These are phyloP conservation scores for Begonia fuchsioides DNA, from an alignment of 306 rosid genomes.

Conservation along the genomic window DNA sequence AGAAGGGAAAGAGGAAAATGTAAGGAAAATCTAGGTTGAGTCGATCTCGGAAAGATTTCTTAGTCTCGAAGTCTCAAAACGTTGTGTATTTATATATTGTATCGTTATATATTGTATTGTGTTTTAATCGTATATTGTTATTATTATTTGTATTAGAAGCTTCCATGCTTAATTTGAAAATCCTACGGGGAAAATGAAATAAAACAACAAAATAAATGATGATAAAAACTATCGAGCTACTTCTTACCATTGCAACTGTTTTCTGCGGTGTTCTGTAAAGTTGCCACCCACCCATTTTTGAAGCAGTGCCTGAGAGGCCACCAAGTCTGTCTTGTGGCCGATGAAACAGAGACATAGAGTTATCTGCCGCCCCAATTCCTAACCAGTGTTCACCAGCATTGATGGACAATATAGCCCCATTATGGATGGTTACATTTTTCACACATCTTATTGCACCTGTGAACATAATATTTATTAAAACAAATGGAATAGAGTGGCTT, in stretches of 20 bases:
- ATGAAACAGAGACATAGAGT: slow-evolving; percentile 85
- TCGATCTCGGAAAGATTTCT: no score
- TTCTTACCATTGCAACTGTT: slow-evolving; percentile 75
- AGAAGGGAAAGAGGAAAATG: no score
- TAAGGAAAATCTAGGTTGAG: no score
- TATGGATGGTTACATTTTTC: slow-evolving; percentile 82
- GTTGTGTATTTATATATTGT: no score
- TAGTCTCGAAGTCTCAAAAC: no score
- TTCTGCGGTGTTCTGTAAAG: slow-evolving; percentile 92
- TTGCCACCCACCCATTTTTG: slow-evolving; percentile 92
- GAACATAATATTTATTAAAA: slow-evolving; percentile 3
- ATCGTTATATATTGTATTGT: no score
- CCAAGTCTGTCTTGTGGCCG: slow-evolving; percentile 99
- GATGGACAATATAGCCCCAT: slow-evolving; percentile 67
- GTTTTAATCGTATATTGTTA: no score
- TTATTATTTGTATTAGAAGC: no score
- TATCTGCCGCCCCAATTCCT: slow-evolving; percentile 98
- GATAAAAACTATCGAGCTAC: slow-evolving; percentile 1
- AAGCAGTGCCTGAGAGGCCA: slow-evolving; percentile 56
- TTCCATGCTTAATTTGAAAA: no score
- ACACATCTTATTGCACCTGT: slow-evolving; percentile 83
- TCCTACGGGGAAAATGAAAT: no score
- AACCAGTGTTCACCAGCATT: slow-evolving; percentile 97
- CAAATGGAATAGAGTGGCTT: no score
- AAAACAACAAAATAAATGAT: neutral